Conservation (phyloP, 768 basidiomycete species). For the Agrocybe praecox region DNA sequence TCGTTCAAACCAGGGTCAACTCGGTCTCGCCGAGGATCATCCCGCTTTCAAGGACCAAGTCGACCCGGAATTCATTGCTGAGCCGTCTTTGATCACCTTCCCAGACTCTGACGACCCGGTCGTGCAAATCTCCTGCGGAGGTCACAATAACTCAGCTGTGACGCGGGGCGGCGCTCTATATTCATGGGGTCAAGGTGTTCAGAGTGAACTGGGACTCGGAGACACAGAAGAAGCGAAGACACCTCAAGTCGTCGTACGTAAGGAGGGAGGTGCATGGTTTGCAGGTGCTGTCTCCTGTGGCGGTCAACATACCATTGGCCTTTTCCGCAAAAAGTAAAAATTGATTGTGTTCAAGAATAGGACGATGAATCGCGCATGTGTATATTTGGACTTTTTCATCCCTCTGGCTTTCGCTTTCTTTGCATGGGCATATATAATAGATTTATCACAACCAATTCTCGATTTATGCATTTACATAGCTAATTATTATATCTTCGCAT, state of each 20-base stretch:
- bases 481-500: background rate
- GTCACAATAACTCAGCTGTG: conserved; percentile 73
- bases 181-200: conserved; percentile 78
- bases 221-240: conserved; percentile 62
- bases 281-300: conserved; percentile 71
- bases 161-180: conserved; percentile 70
- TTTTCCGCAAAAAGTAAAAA: conserved; percentile 67
- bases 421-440: conserved; percentile 19
- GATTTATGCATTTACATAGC: conserved; percentile 3
- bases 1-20: conserved; percentile 80
- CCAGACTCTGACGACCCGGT: conserved; percentile 66
- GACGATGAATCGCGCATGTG: no score
- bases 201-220: conserved; percentile 72
- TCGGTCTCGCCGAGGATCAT: conserved; percentile 78
- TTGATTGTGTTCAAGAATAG: conserved; percentile 6
- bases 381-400: background rate
- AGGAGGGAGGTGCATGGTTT: conserved; percentile 71
- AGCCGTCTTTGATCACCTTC: conserved; percentile 69
- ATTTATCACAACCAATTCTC: conserved; percentile 13
- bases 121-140: conserved; percentile 65
- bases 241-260: conserved; percentile 69
- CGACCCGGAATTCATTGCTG: conserved; percentile 60
- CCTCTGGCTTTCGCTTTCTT: background rate
- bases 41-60: conserved; percentile 58
- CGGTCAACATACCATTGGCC: conserved; percentile 76